Conservation (phyloP, 129 eudicot genomes). For the Flaveria sonorensis region DNA sequence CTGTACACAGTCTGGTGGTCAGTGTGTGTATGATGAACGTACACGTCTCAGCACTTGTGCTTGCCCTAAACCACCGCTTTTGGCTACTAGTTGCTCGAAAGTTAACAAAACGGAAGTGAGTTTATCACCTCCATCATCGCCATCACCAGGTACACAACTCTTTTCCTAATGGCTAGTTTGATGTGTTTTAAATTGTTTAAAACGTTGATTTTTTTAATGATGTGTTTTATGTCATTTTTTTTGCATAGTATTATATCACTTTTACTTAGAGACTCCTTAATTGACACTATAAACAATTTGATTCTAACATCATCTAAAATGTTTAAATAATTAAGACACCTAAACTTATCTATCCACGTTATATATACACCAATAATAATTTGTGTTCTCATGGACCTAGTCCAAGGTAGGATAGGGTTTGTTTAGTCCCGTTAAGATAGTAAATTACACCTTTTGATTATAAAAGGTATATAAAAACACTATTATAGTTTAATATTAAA, state of each 20-base stretch:
- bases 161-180: not conserved
- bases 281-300: not conserved
- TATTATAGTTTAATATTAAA: no score
- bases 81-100: constrained; percentile 37
- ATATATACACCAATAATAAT: no score
- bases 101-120: not conserved
- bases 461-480: no score
- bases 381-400: no score
- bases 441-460: no score
- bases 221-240: not conserved
- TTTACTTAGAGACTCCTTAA: not conserved
- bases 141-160: constrained; percentile 28
- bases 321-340: not conserved
- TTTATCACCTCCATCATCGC: constrained; percentile 5
- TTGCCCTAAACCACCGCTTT: constrained; percentile 45
- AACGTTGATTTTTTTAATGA: not conserved
- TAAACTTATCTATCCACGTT: no score
- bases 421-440: no score
- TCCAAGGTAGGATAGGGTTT: no score
- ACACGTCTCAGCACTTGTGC: constrained; percentile 45
- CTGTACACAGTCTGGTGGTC: constrained; percentile 55
- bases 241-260: not conserved
- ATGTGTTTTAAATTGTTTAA: not conserved
- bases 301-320: not conserved
- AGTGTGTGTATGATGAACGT: constrained; percentile 44